Evolutionary conservation across 345 rosid species (phyloP), one percentile per base, ranked within the genome.

Genomic region (Eucalyptus sideroxylon): DNA sequence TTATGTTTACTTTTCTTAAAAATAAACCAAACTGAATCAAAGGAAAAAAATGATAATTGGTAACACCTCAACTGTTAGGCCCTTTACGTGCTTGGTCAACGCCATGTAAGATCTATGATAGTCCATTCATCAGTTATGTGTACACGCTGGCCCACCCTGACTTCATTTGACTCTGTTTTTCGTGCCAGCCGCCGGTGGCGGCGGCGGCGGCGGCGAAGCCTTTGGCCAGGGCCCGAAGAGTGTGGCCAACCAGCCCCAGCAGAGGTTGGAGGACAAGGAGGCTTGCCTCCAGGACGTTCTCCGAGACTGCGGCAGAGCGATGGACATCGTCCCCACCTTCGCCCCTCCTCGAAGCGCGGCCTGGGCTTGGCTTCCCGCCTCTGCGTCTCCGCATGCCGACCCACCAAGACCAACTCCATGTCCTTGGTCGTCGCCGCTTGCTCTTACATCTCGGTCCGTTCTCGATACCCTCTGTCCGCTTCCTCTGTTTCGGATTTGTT

Each of bases 301-400:
- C 59, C 93, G 93, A 88, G 88, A 91, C 87, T 91, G 93, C 16
- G 95, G 95, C 5, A 92, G 93, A 92, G 96, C 91, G 87, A 96
- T 96, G 96, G 99, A 95, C 88, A 88, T 97, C 44, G 60, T 92
- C 19, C 99, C 96, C 89, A 92, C 99, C 7, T 95, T 91, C 90
- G 98, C 95, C 37, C 98, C 99, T 17, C 88, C 91, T 94, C 96
- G 3, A 96, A 93, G 92, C 91, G 99, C 88, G 98, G 99, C n/a
- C 86, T 94, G 88, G 99, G 99, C 51, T 59, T 96, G 92, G 99
- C 98, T 91, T 95, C 97, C 30, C 97, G 90, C 86, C 98, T 95
- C 90, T 94, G 97, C 80, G 83, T 93, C 88, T 98, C 99, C 6
- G 97, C 98, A 86, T 94, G 96, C 89, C 88, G 88, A 89, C 97